phyloP scores from a whole-genome alignment of 2,329 filamentous ascomycete species.

The Paecilomyces sp. region DNA sequence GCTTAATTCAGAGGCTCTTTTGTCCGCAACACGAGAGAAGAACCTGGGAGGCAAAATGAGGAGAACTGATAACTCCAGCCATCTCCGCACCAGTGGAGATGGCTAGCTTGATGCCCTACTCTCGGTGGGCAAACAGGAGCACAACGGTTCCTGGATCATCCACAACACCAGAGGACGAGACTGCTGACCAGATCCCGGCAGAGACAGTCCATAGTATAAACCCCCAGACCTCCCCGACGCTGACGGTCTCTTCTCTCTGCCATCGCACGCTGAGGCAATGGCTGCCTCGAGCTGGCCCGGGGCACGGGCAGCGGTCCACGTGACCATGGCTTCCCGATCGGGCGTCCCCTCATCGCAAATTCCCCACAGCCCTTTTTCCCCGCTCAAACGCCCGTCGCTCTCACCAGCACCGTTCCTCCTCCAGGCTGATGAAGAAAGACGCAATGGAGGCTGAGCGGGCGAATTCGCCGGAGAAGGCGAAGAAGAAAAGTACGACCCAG shows the following conservation, averaged over 20 bases:
- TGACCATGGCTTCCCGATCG: not conserved
- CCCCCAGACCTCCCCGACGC: not conserved
- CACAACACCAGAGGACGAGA: not conserved
- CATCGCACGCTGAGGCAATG: not conserved
- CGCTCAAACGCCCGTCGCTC: not conserved
- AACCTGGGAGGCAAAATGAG: not conserved
- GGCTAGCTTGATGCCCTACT: not conserved
- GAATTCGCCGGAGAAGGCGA: slow-evolving; percentile 25
- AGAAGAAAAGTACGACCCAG: slow-evolving; percentile 32
- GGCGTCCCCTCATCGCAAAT: not conserved
- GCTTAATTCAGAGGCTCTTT: not conserved
- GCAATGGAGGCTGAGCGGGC: slow-evolving; percentile 34
- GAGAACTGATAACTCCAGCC: not conserved
- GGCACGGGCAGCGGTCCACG: not conserved
- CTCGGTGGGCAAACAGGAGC: not conserved
- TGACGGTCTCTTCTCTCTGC: not conserved
- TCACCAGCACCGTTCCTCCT: slow-evolving; percentile 16
- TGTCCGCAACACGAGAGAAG: not conserved
- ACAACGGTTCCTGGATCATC: not conserved
- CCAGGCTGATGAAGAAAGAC: slow-evolving; percentile 5
- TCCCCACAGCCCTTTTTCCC: not conserved
- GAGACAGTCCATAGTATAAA: not conserved
- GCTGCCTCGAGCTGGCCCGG: not conserved
- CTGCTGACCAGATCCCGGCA: not conserved
- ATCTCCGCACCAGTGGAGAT: slow-evolving; percentile 17